phyloP scores from a whole-genome alignment of 306 rosid genomes.

The Vigna hirtella region DNA sequence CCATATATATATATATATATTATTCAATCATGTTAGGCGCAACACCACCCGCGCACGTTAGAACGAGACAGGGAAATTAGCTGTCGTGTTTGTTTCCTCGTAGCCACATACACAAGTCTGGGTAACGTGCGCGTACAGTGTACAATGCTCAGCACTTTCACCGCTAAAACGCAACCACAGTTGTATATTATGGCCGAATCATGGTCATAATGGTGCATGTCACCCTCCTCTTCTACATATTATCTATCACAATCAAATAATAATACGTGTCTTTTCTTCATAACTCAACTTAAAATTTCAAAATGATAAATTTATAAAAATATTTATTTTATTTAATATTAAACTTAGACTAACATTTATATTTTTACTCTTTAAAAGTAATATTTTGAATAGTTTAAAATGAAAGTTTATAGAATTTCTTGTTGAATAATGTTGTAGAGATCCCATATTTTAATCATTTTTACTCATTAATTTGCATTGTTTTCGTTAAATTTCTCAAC shows the following conservation, averaged over 20 bases:
- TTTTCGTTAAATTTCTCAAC: neutral
- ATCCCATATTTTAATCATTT: no score
- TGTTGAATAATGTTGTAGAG: no score
- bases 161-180: slow-evolving; percentile 22
- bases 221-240: neutral
- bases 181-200: slow-evolving; percentile 27
- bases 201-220: slow-evolving; percentile 24
- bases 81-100: slow-evolving; percentile 41
- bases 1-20: neutral
- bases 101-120: neutral
- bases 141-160: slow-evolving; percentile 39
- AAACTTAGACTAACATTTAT: no score
- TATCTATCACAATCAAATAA: no score
- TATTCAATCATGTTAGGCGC: slow-evolving; percentile 1
- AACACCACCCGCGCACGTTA: slow-evolving; percentile 46
- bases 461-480: neutral
- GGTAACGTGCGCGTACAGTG: slow-evolving; percentile 53
- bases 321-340: no score
- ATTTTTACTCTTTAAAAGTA: no score
- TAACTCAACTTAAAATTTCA: no score
- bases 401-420: no score
- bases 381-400: no score
- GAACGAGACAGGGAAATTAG: neutral
- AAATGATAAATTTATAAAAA: no score
- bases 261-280: no score